These are phyloP conservation scores for Mrakia blollopis DNA, from an alignment of 768 basidiomycete species.

Conservation along the genomic window DNA sequence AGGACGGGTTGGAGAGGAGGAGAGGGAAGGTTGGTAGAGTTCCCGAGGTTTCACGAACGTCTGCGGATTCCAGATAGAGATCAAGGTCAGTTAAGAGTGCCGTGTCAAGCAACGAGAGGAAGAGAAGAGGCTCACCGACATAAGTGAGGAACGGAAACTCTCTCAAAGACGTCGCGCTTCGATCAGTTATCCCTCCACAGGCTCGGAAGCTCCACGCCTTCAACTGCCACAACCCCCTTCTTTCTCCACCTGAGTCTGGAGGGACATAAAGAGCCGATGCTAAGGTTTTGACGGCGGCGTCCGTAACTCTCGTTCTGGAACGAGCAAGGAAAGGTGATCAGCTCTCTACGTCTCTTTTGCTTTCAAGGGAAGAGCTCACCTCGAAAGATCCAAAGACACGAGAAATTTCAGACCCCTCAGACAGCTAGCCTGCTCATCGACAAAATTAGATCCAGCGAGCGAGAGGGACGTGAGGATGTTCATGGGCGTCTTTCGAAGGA, in stretches of 20 bases:
- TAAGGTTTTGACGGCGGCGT: background rate
- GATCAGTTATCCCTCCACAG: background rate
- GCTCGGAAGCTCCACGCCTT: background rate
- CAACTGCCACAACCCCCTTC: slow-evolving; percentile 6
- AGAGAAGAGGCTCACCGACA: background rate
- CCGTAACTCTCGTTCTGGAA: background rate
- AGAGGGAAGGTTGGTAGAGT: background rate
- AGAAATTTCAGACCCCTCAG: background rate
- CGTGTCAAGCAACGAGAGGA: too few relatives aligned
- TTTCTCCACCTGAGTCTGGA: background rate
- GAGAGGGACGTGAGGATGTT: slow-evolving; percentile 1
- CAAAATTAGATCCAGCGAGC: background rate
- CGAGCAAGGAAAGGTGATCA: background rate
- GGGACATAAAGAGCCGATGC: background rate
- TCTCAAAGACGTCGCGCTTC: background rate
- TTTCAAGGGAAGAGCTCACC: background rate
- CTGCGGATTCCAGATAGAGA: background rate
- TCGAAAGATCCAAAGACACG: background rate
- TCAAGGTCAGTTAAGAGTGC: background rate
- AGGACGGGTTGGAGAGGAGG: background rate
- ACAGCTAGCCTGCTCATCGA: background rate
- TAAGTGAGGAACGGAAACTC: background rate
- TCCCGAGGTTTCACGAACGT: background rate
- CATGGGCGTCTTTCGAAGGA: background rate
- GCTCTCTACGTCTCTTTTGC: background rate